Evolutionary conservation across 345 rosid genomes (phyloP).

Genomic region (Leavenworthia alabamica): DNA sequence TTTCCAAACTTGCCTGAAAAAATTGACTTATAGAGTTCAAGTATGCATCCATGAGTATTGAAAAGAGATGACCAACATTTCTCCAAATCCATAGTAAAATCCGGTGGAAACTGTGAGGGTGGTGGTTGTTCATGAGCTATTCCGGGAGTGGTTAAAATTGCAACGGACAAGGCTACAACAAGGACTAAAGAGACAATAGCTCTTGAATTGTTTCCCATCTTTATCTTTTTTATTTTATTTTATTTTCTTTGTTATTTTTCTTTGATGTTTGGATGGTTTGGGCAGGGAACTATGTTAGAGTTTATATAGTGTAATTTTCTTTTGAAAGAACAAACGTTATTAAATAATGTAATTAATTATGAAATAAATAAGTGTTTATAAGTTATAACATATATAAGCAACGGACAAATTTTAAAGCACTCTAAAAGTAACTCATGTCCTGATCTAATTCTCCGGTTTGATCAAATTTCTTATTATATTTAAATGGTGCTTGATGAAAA

Average conservation of each 20-base stretch:
- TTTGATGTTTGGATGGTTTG: constrained; percentile 18
- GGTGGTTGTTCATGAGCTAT: constrained; percentile 7
- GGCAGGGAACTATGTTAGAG: not conserved
- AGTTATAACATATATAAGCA: not conserved
- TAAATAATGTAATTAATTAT: not conserved
- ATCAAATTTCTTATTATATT: not conserved
- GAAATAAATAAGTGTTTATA: not conserved
- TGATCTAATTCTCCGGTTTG: not conserved
- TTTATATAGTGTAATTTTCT: not conserved
- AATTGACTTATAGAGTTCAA: constrained; percentile 5
- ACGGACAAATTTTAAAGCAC: not conserved
- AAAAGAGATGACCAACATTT: constrained; percentile 28
- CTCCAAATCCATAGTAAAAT: not conserved
- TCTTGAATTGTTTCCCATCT: constrained; percentile 9
- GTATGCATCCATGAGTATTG: constrained; percentile 7
- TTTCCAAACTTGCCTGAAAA: constrained; percentile 8
- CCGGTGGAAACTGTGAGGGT: not conserved
- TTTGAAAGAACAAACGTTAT: not conserved
- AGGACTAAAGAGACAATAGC: not conserved
- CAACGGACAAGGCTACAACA: not conserved
- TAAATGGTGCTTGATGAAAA: not conserved
- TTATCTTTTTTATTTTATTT: not conserved
- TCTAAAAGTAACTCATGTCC: not conserved
- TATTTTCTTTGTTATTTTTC: not conserved
- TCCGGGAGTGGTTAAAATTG: not conserved